Conservation (phyloP, 345 rosid species). For the Hibiscus tridactylites region DNA sequence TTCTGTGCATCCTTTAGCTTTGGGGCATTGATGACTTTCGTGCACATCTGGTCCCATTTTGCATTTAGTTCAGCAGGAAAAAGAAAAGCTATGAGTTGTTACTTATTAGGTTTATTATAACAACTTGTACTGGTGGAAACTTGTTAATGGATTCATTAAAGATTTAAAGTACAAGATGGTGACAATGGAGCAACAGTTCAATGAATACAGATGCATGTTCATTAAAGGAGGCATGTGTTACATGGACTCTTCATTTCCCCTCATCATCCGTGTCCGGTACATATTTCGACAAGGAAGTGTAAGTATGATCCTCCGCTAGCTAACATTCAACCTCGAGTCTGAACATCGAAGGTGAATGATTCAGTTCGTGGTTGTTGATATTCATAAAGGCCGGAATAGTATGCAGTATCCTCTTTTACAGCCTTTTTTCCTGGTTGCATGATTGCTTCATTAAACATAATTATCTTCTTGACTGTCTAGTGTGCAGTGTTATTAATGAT, state of each 20-base stretch:
- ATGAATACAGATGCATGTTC: not conserved
- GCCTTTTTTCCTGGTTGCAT: not conserved
- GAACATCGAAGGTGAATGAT: not conserved
- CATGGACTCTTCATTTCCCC: not conserved
- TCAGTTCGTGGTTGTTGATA: not conserved
- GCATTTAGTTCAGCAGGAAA: not conserved
- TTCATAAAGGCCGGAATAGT: not conserved
- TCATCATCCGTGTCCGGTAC: not conserved
- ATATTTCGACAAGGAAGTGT: not conserved
- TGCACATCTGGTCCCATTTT: conserved; percentile 1
- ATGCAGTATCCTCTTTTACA: not conserved
- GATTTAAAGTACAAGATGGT: not conserved
- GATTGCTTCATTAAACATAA: not conserved
- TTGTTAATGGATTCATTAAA: not conserved
- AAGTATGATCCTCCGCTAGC: not conserved
- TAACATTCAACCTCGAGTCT: not conserved
- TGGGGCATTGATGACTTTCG: not conserved
- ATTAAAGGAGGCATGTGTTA: not conserved
- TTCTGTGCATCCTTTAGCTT: not conserved
- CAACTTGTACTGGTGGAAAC: conserved; percentile 1
- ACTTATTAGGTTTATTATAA: not conserved
- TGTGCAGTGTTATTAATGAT: not conserved
- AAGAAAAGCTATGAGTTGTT: not conserved
- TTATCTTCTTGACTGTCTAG: not conserved
- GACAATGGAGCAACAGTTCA: not conserved